Percentiles rank a stretch among this genome's conserved stretches.
Conservation (phyloP, 148 eudicot genomes). For the Fagopyrum esculentum region DNA sequence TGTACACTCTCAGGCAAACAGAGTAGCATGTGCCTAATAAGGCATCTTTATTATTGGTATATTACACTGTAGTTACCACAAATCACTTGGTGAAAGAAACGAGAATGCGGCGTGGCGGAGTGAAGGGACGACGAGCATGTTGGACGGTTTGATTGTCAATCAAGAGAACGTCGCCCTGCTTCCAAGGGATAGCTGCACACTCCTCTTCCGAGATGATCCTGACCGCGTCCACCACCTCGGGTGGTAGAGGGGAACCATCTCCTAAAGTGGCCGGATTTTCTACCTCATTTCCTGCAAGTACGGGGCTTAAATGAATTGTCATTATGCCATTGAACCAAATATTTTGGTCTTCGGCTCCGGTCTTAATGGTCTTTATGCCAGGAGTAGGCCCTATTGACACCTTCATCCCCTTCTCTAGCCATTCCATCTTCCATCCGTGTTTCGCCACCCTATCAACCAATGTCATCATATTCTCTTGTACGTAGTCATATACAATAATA, state of each 20-base stretch:
- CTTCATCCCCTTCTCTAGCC: conserved; percentile 64
- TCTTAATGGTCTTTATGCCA: conserved; percentile 44
- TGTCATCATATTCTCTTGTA: no score
- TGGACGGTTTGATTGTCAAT: conserved; percentile 79
- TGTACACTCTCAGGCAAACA: no score
- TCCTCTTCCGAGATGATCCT: conserved; percentile 61
- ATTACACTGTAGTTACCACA: no score
- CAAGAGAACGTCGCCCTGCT: conserved; percentile 63
- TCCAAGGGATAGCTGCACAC: conserved; percentile 71
- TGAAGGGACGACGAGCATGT: conserved; percentile 59
- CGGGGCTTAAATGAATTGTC: conserved; percentile 64
- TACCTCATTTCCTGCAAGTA: conserved; percentile 60
- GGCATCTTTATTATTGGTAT: no score
- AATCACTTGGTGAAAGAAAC: conserved; percentile 86
- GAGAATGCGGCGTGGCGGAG: conserved; percentile 68
- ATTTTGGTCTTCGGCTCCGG: conserved; percentile 35
- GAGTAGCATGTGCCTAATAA: no score
- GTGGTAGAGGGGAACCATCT: conserved; percentile 64
- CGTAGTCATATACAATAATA: not conserved
- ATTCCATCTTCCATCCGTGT: conserved; percentile 70
- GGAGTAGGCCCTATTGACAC: conserved; percentile 74
- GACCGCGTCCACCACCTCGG: conserved; percentile 46
- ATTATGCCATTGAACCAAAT: conserved; percentile 90
- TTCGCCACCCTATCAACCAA: conserved; percentile 60
- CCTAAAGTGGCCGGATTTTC: conserved; percentile 72